These are phyloP conservation scores for Dittrichia graveolens DNA, from an alignment of 129 eudicot species.

Conservation along the genomic window DNA sequence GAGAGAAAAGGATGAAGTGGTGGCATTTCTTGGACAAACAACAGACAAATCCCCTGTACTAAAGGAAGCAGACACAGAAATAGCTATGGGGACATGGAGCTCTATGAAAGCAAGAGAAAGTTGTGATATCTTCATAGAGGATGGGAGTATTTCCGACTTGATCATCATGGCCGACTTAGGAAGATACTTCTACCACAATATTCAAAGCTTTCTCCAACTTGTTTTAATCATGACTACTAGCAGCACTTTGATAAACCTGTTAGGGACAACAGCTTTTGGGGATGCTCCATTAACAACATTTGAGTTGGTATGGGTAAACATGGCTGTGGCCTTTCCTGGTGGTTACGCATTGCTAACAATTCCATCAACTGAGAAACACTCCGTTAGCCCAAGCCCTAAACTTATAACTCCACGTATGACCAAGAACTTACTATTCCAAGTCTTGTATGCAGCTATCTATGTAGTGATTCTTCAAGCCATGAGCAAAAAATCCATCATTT, in stretches of 20 bases:
- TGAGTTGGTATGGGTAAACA: slow-evolving; percentile 28
- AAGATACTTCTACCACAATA: slow-evolving; percentile 27
- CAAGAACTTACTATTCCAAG: slow-evolving; percentile 35
- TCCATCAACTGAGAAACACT: slow-evolving; percentile 8
- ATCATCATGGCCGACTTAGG: slow-evolving; percentile 19
- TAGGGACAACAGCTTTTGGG: slow-evolving; percentile 1
- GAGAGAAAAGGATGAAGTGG: slow-evolving; percentile 34
- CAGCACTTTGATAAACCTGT: slow-evolving; percentile 26
- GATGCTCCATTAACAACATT: slow-evolving; percentile 31
- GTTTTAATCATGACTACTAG: slow-evolving; percentile 23
- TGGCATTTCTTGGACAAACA: slow-evolving; percentile 35
- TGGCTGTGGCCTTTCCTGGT: slow-evolving; percentile 32
- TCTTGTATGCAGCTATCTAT: slow-evolving; percentile 24
- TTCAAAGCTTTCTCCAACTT: slow-evolving; percentile 35
- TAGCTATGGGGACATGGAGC: slow-evolving; percentile 40
- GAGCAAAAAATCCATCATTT: slow-evolving; percentile 13
- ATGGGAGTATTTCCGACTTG: slow-evolving; percentile 12
- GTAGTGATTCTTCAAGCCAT: slow-evolving; percentile 19
- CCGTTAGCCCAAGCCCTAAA: slow-evolving; percentile 1
- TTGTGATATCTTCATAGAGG: slow-evolving; percentile 24
- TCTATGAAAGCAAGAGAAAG: slow-evolving; percentile 25
- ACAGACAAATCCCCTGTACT: slow-evolving; percentile 37
- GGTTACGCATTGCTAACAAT: slow-evolving; percentile 37
- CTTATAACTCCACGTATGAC: slow-evolving; percentile 36
- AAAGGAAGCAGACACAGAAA: slow-evolving; percentile 36